Evolutionary conservation across 257 asterid genomes (phyloP), one percentile per base, ranked within the genome.

Genomic region (Schizonepeta tenuifolia): DNA sequence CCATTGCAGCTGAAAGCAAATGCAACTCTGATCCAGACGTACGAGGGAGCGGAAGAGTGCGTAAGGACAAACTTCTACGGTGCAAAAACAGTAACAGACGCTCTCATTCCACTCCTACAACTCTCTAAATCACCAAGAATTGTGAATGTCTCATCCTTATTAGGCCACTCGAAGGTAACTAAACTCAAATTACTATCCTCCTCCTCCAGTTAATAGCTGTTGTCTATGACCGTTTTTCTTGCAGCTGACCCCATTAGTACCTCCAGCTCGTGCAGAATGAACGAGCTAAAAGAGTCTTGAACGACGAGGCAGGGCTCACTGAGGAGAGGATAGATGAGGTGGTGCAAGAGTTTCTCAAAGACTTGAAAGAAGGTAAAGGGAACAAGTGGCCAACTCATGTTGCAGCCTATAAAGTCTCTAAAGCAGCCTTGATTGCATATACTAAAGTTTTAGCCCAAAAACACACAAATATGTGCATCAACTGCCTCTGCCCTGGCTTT

Each of bases 391-490:
- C 91, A 1, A 11, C 73, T 56, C 67, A 58, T 2, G 0, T 66
- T 35, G 54, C 87, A 10, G 84, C 88, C 7, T 88, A 88, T 18
- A 75, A 74, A 31, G 58, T 86, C 38, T 77, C 90, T 12, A 88
- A 88, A 80, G 84, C 85, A 59, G 85, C 87, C 9, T 8, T 86
- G 77, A 86, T 77, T 73, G 87, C 86, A 0, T 84, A 84, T 60
- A 77, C 94, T 1, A 70, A 78, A 59, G 26, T 75, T 18, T 12
- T 75, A 15, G 84, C 91, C 43, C 79, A 77, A 69, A 77, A 82
- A 21, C 49, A 82, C 64, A 70, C 83, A 0, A 41, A 26, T 15
- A 13, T 81, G 2, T 21, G 53, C 58, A 62, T 86, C 77, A 88
- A 86, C 62, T 59, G 64, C 7, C 74, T 82, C 24, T 82, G 91